phyloP scores from a whole-genome alignment of 352 stramenopile genomes.

The Aphanomyces cochlioides region DNA sequence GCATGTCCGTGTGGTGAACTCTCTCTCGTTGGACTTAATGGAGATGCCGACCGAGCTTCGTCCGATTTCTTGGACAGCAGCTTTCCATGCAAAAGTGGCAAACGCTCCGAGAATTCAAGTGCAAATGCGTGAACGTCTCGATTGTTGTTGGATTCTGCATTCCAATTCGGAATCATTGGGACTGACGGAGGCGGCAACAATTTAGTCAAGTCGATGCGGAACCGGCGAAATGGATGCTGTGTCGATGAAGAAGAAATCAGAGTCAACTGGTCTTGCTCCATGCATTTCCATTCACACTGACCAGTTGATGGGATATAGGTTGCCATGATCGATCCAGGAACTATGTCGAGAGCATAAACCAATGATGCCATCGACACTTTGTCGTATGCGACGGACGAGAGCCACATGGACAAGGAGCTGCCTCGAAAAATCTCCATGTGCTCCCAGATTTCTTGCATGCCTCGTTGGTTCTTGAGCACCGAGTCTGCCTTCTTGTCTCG shows the following conservation, averaged over 20 bases:
- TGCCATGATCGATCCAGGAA: neutral
- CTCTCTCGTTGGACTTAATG: neutral
- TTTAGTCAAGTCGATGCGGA: conserved; percentile 8
- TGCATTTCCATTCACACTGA: neutral
- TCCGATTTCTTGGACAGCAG: too few relatives aligned
- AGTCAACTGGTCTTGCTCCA: neutral
- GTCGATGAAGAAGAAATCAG: neutral
- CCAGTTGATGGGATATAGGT: neutral
- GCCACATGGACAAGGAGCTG: conserved; percentile 9
- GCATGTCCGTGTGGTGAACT: neutral
- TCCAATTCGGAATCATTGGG: neutral
- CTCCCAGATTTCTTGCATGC: conserved; percentile 14
- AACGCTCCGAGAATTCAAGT: neutral
- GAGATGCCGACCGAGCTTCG: too few relatives aligned
- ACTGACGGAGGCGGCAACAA: neutral
- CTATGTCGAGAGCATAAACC: neutral
- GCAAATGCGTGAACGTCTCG: neutral
- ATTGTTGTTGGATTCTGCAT: neutral
- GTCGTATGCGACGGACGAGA: neutral
- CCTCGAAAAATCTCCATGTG: conserved; percentile 12
- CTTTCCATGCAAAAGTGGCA: neutral
- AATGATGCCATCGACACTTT: neutral
- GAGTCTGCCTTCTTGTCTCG: neutral
- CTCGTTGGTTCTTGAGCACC: neutral
- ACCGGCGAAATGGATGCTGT: conserved; percentile 1